Base-by-base conservation (phyloP, 495 filamentous ascomycete genomes). In the Sabuloglossum arenarium region DNA sequence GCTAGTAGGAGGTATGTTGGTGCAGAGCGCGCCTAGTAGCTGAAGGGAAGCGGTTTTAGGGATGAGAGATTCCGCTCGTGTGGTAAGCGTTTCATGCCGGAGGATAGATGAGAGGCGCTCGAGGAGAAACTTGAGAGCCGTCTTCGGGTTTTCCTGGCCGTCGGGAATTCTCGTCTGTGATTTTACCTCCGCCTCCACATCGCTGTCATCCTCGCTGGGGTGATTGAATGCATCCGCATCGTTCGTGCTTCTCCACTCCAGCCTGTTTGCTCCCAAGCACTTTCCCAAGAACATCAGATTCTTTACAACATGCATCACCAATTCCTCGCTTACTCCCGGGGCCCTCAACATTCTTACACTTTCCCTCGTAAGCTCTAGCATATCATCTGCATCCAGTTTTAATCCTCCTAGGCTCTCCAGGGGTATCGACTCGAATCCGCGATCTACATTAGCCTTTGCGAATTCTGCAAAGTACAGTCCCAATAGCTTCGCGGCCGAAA, bases 391-490 rank as follows among this genome's bases (percentile, higher is more conserved):
- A 37, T 71, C 70, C 21, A 98, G 72, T 49, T 73, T 67, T 23
- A 95, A 70, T 10, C 88, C 91, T 24, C 75, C 66, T 6, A 81
- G 83, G 12, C 87, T 85, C 42, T 69, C 60, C 25, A 96, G 66
- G 0, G 85, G 85, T 24, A 89, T 60, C 8, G 67, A 67, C 19
- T 65, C 62, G 46, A 79, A 73, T 4, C 71, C 75, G 42, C 63
- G 61, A 12, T 73, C 71, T 3, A 70, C 69, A 56, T 79, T 79
- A 1, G 71, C 76, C 55, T 77, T 76, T 30, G 85, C 82, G 53
- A 94, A 77, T 63, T 94, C 84, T 0, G 81, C 79, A 54, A 96
- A 79, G 69, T 81, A 89, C 27, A 75, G 70, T 28, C 84, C 81
- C 10, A 88, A 62, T n/a, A 97, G 75, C 57, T 78, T 81, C 5